Evolutionary conservation across 768 basidiomycete genomes (phyloP), one percentile per base, ranked within the genome.

Genomic region (Collybia nuda): DNA sequence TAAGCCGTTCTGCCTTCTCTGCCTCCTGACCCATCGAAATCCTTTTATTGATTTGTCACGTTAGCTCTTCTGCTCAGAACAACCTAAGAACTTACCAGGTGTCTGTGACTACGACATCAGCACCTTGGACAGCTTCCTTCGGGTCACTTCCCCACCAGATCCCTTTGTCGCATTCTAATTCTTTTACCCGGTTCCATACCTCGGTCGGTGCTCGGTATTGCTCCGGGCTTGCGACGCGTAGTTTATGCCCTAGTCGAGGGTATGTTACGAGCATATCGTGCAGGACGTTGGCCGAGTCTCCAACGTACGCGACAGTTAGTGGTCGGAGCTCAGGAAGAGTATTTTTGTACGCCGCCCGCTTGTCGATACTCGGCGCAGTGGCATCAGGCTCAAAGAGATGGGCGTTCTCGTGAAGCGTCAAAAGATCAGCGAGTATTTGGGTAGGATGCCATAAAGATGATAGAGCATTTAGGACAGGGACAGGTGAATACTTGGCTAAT

Each of bases 21-120:
- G 86, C 88, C 69, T 98, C 97, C 68, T 97, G 93, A 15, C 97
- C 97, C 97, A 99, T 98, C 2, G 96, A 98, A 56, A 98, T 93
- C 94, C 93, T 26, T 95, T 60, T 12, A 22, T 23, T 17, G 28
- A 22, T 11, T 4, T 15, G 32, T 24, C 23, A 47, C 18, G 19
- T 35, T 14, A 15, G 19, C 32, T 17, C 29, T n/a, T 32, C 7
- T 7, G 40, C 43, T 1, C 11, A 26, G n/a, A 41, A 32, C 14
- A 24, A 28, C 17, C 44, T 24, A 36, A 45, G n/a, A 40, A 64
- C 77, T 50, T 52, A 92, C 93, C 96, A 99, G 3, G 97, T 99
- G 67, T 99, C 97, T 2, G 97, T 99, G 9, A 97, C 82, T 41
- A 98, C 90, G n/a, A 98, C 83, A 61, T 98, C 92, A 6, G 97